Evolutionary conservation across 345 rosid genomes (phyloP).

Genomic region (Gossypium sturtianum): DNA sequence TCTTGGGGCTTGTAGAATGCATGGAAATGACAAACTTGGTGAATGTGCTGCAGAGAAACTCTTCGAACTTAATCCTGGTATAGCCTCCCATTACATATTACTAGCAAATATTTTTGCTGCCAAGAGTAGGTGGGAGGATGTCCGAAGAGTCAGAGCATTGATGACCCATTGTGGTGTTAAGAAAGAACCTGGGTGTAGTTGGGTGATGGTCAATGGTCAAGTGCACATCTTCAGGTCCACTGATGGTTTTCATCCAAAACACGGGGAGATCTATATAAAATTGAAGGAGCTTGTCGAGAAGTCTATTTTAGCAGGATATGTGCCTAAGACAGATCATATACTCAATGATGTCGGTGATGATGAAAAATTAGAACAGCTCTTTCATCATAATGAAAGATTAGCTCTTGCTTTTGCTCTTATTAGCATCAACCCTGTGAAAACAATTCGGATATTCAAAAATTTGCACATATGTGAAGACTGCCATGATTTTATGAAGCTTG

Average conservation of each 20-base stretch:
- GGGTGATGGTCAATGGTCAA: conserved; percentile 26
- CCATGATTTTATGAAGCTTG: conserved; percentile 9
- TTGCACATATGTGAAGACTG: neutral
- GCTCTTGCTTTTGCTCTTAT: conserved; percentile 9
- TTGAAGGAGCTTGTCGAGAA: conserved; percentile 7
- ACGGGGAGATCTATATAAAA: conserved; percentile 13
- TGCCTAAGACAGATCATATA: conserved; percentile 5
- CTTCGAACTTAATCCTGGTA: conserved; percentile 30
- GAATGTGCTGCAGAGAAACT: conserved; percentile 29
- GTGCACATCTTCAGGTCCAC: conserved; percentile 27
- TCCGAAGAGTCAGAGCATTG: conserved; percentile 21
- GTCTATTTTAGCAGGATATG: conserved; percentile 1
- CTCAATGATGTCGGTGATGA: neutral
- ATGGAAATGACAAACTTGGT: conserved; percentile 30
- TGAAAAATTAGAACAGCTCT: conserved; percentile 4
- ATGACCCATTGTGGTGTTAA: conserved; percentile 26
- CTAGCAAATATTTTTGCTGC: conserved; percentile 34
- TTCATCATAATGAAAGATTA: conserved; percentile 6
- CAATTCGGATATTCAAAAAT: conserved; percentile 9
- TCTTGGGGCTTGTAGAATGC: conserved; percentile 31
- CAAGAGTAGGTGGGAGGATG: conserved; percentile 27
- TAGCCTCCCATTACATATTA: conserved; percentile 22
- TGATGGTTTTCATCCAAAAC: conserved; percentile 28
- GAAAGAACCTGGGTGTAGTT: conserved; percentile 35
- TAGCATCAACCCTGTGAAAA: conserved; percentile 6